A percentile compares a stretch with the other conserved stretches of the same genome.
Evolutionary conservation across 352 stramenopile species (phyloP).

Genomic region (Pythium aphanidermatum): DNA sequence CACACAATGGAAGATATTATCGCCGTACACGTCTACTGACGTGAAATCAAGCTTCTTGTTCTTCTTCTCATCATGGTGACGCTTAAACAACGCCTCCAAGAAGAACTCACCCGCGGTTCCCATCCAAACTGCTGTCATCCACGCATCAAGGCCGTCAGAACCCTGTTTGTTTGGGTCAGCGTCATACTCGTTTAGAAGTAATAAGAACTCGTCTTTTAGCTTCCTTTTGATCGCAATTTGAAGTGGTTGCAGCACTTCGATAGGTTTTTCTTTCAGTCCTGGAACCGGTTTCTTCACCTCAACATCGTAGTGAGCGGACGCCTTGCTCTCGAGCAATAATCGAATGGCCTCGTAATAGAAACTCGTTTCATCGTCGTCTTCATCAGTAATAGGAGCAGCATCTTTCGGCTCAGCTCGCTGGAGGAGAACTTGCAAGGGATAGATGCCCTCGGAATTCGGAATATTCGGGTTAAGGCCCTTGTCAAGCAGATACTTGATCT

Average conservation of each 20-base stretch:
- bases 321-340: constrained; percentile 46
- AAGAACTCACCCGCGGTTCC: constrained; percentile 34
- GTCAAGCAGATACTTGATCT: constrained; percentile 63
- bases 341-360: constrained; percentile 49
- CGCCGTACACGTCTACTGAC: constrained; percentile 9
- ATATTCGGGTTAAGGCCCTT: constrained; percentile 73
- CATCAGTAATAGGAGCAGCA: constrained; percentile 1
- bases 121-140: constrained; percentile 43
- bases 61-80: constrained; percentile 28
- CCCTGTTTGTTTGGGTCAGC: constrained; percentile 29
- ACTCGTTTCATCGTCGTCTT: constrained; percentile 5
- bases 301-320: constrained; percentile 38
- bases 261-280: constrained; percentile 15
- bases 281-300: constrained; percentile 20
- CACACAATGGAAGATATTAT: constrained; percentile 69
- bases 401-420: constrained; percentile 18
- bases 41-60: constrained; percentile 28
- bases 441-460: constrained; percentile 47
- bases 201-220: constrained; percentile 34
- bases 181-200: constrained; percentile 39
- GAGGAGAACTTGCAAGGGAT: constrained; percentile 57
- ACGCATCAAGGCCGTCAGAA: constrained; percentile 46
- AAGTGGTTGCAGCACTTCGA: constrained; percentile 36
- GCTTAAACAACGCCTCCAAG: constrained; percentile 41
- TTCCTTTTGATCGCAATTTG: constrained; percentile 50